Conservation (phyloP, 2,329 filamentous ascomycete species). For the Coniosporium uncinatum region DNA sequence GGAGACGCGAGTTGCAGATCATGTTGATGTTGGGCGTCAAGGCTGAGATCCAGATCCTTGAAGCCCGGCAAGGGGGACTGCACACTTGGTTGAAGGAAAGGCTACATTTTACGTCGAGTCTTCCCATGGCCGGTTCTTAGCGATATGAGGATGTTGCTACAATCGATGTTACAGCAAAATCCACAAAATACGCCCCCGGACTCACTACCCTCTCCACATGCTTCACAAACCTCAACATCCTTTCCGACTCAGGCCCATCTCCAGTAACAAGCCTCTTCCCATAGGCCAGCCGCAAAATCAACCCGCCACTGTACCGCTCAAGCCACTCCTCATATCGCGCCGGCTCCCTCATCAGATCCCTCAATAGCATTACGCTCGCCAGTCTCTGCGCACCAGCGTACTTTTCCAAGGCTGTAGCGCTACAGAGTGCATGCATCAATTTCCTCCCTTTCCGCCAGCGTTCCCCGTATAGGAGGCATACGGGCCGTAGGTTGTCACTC, state of each 20-base stretch:
- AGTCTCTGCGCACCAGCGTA: constrained; percentile 22
- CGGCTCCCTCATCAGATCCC: constrained; percentile 24
- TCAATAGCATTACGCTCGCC: constrained; percentile 21
- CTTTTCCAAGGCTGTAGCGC: constrained; percentile 16
- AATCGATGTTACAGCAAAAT: too few relatives aligned
- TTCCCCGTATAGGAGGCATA: constrained; percentile 22
- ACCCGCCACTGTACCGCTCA: constrained; percentile 31
- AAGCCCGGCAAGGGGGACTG: constrained; percentile 29
- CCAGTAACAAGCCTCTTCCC: constrained; percentile 26
- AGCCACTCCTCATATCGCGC: constrained; percentile 28
- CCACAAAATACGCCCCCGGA: constrained; percentile 28
- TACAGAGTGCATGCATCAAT: constrained; percentile 23
- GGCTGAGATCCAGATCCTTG: constrained; percentile 70
- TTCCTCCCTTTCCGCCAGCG: constrained; percentile 23
- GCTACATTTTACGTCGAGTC: too few relatives aligned
- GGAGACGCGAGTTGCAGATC: constrained; percentile 55
- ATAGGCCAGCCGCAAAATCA: constrained; percentile 33
- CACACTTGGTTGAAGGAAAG: constrained; percentile 18
- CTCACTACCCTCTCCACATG: constrained; percentile 26
- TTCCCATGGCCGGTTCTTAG: too few relatives aligned
- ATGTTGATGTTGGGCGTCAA: constrained; percentile 74
- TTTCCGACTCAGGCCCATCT: constrained; percentile 19
- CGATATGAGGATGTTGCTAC: too few relatives aligned
- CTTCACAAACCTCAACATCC: constrained; percentile 23
- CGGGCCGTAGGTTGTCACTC: constrained; percentile 14